A percentile compares a stretch with the other conserved stretches of the same genome.
phyloP scores from a whole-genome alignment of 2,329 filamentous ascomycete genomes.

The Colletotrichum liaoningense region DNA sequence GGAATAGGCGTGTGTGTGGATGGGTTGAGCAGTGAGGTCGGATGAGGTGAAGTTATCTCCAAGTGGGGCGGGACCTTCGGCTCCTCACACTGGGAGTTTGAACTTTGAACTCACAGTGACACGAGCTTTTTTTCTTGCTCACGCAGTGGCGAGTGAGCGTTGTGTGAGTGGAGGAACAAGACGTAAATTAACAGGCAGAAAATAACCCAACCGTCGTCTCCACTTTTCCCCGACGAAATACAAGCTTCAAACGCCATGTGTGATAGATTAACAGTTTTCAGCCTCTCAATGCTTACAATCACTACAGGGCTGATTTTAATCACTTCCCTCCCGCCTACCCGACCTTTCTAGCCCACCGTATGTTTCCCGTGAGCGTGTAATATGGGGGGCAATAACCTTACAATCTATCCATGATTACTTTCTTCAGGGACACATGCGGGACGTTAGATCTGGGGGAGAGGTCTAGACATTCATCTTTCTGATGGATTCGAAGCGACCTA shows the following conservation, averaged over 20 bases:
- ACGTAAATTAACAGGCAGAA: background rate
- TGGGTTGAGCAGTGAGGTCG: background rate
- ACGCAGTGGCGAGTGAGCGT: background rate
- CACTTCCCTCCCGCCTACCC: background rate
- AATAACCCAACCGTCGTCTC: background rate
- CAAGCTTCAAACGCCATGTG: conserved; percentile 30
- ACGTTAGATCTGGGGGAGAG: background rate
- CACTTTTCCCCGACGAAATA: conserved; percentile 28
- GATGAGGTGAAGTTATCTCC: conserved; percentile 29
- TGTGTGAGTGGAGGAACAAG: background rate
- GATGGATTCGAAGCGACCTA: background rate
- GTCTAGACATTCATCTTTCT: background rate
- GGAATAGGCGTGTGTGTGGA: background rate
- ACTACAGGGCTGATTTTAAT: conserved; percentile 17
- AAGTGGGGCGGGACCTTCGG: conserved; percentile 8
- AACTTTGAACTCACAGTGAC: conserved; percentile 8
- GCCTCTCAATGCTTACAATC: background rate
- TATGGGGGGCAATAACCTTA: conserved; percentile 25
- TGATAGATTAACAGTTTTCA: conserved; percentile 7
- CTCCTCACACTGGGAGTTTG: background rate
- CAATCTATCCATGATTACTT: conserved; percentile 14
- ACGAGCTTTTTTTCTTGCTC: background rate
- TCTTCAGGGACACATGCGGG: background rate
- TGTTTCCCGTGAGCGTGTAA: conserved; percentile 17
- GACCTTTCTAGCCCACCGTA: conserved; percentile 2